Conservation (phyloP, 1,139 yeast species). For the Magnusiomyces clavatus region DNA sequence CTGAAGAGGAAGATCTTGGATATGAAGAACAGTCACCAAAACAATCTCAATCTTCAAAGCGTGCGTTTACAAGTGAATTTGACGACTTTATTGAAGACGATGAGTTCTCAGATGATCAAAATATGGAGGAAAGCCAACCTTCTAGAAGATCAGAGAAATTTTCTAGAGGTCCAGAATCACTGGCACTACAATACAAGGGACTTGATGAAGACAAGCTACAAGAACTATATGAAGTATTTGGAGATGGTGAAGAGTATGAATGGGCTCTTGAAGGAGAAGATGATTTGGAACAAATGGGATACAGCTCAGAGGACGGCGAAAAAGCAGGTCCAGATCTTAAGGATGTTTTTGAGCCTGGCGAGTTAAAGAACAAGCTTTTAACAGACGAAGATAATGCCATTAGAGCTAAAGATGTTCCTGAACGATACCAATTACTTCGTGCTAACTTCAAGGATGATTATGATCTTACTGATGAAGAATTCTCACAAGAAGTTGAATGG, state of each 20-base stretch:
- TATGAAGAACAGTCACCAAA: slow-evolving; percentile 36
- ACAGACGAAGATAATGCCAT: slow-evolving; percentile 89
- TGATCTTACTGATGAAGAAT: slow-evolving; percentile 56
- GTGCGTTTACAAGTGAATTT: slow-evolving; percentile 56
- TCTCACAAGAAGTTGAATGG: slow-evolving; percentile 72
- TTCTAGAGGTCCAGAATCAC: slow-evolving; percentile 29
- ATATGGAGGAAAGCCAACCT: slow-evolving; percentile 16
- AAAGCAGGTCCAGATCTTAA: slow-evolving; percentile 55
- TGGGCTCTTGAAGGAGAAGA: slow-evolving; percentile 79
- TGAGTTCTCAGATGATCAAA: slow-evolving; percentile 81
- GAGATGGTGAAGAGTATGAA: slow-evolving; percentile 94
- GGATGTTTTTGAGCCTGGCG: slow-evolving; percentile 93
- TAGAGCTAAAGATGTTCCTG: slow-evolving; percentile 85
- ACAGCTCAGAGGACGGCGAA: slow-evolving; percentile 33
- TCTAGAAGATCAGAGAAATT: too few relatives aligned
- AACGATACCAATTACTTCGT: slow-evolving; percentile 77
- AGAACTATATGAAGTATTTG: slow-evolving; percentile 90
- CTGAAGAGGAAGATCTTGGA: slow-evolving; percentile 60
- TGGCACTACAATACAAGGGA: slow-evolving; percentile 58
- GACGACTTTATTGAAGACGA: slow-evolving; percentile 98
- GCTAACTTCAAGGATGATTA: slow-evolving; percentile 50
- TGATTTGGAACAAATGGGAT: slow-evolving; percentile 45
- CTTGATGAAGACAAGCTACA: slow-evolving; percentile 90
- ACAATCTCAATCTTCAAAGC: slow-evolving; percentile 15
- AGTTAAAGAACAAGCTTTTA: slow-evolving; percentile 79